Base-by-base conservation (phyloP, 2,329 filamentous ascomycete species). In the Lachnellula cervina region DNA sequence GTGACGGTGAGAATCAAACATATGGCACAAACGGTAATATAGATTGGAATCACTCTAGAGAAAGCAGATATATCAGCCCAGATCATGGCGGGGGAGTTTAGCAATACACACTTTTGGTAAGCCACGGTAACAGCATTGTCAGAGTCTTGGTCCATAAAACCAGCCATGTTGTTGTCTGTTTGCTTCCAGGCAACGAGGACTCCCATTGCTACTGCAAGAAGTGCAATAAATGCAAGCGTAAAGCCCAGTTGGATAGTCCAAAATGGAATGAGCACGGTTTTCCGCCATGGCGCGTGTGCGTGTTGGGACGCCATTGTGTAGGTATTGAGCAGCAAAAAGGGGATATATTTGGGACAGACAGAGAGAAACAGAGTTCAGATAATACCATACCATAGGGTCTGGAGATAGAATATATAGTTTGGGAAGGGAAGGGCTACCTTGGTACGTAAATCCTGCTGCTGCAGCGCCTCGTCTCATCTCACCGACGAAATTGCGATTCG, bases 231-330 rank as follows among this genome's bases (percentile, higher is more conserved):
- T 8, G 57, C 14, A n/a, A 62, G 37, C 43, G 59, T 49, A 43
- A 65, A 58, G 13, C 60, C 19, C 25, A 64, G 32, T 44, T 66
- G 64, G 11, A 65, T n/a, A 2, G 47, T 53, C 64, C 64, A 66
- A 48, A 61, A 65, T 19, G 64, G 64, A 35, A 66, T 53, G 11
- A 66, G 55, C 14, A 65, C 51, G 0, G 55, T 7, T 52, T 63
- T 65, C 4, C 62, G 53, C 62, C 62, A 66, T 53, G 63, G 63
- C 19, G 62, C 57, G 40, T 65, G 62, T 13, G 51, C 51, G 45
- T 64, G 58, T 65, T 65, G 17, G 68, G 19, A 44, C 1, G 7
- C 14, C 37, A 40, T 40, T 17, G 6, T 40, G 2, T 23, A 23
- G 21, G 21, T 17, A 40, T 16, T 16, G n/a, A 40, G 14, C 14